Conservation (phyloP, 2,329 filamentous ascomycete species). For the Xylariaceae sp. region DNA sequence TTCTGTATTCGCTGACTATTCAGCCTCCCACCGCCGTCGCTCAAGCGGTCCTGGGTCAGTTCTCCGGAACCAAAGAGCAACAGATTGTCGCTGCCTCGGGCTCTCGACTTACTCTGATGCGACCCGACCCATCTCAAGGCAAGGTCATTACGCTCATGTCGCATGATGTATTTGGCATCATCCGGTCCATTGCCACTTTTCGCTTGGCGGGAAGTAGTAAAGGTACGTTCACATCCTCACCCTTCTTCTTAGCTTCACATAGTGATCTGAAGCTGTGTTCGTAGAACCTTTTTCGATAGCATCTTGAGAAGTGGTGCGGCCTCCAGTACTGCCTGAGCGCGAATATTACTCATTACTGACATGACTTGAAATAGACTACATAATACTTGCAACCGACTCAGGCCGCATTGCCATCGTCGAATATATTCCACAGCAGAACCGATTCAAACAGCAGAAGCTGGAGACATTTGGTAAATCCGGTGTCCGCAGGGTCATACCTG, state of each 20-base stretch:
- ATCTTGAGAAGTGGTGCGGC: slow-evolving; percentile 26
- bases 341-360: slow-evolving; percentile 20
- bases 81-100: slow-evolving; percentile 93
- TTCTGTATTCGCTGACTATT: slow-evolving; percentile 95
- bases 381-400: slow-evolving; percentile 92
- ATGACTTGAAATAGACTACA: slow-evolving; percentile 63
- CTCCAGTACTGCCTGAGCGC: slow-evolving; percentile 14
- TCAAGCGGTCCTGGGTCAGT: slow-evolving; percentile 89
- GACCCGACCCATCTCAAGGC: slow-evolving; percentile 77
- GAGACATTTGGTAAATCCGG: slow-evolving; percentile 99
- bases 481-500: slow-evolving; percentile 84
- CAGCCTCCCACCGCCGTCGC: slow-evolving; percentile 85
- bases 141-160: slow-evolving; percentile 82
- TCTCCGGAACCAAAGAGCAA: slow-evolving; percentile 93
- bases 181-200: slow-evolving; percentile 82
- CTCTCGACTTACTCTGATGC: slow-evolving; percentile 79
- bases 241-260: slow-evolving; percentile 50
- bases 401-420: slow-evolving; percentile 92
- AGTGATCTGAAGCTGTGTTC: slow-evolving; percentile 64
- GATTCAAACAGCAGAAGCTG: slow-evolving; percentile 82
- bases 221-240: slow-evolving; percentile 61
- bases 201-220: slow-evolving; percentile 89
- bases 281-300: slow-evolving; percentile 36
- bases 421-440: slow-evolving; percentile 79
- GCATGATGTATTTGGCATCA: slow-evolving; percentile 94